These are phyloP conservation scores for Tolypocladium guangdongense DNA, from an alignment of 2,329 filamentous ascomycete species.

Conservation along the genomic window DNA sequence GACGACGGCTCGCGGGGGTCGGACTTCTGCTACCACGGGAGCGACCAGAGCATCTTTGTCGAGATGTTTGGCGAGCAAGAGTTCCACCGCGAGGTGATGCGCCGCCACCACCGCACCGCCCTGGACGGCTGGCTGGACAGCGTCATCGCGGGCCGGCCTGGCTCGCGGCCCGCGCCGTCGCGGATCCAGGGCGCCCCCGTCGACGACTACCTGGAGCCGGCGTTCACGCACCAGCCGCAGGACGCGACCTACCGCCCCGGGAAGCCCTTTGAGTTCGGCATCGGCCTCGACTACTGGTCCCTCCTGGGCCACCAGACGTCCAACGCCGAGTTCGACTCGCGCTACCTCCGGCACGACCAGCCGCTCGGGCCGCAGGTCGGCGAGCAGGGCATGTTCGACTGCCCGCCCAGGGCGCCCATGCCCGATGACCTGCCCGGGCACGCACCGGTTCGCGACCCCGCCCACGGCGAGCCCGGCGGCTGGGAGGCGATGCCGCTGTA, in stretches of 20 bases:
- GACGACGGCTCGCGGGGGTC: constrained; percentile 7
- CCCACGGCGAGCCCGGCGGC: constrained; percentile 3
- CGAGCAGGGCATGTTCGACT: constrained; percentile 10
- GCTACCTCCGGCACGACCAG: constrained; percentile 11
- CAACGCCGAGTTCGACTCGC: constrained; percentile 12
- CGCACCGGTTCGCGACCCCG: background rate
- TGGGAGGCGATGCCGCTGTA: constrained; percentile 16
- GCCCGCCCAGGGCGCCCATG: constrained; percentile 8
- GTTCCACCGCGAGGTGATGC: constrained; percentile 17
- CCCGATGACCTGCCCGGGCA: constrained; percentile 6
- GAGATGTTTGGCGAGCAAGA: constrained; percentile 19
- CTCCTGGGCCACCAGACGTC: constrained; percentile 13
- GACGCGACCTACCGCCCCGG: constrained; percentile 9
- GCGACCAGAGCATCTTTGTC: constrained; percentile 17
- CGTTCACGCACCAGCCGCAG: constrained; percentile 11
- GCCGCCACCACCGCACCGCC: constrained; percentile 12
- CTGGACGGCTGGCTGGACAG: constrained; percentile 11
- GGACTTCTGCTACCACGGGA: constrained; percentile 12
- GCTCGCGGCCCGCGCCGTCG: constrained; percentile 9
- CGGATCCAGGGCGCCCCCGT: constrained; percentile 7
- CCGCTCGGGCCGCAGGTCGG: constrained; percentile 11
- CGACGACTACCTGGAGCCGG: constrained; percentile 12
- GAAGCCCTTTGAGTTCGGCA: constrained; percentile 14
- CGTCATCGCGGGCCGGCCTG: constrained; percentile 9
- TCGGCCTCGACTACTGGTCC: constrained; percentile 17